A percentile compares a stretch with the other conserved stretches of the same genome.
Evolutionary conservation across 108 stramenopile species (phyloP).

Genomic region (Fistulifera pelliculosa): DNA sequence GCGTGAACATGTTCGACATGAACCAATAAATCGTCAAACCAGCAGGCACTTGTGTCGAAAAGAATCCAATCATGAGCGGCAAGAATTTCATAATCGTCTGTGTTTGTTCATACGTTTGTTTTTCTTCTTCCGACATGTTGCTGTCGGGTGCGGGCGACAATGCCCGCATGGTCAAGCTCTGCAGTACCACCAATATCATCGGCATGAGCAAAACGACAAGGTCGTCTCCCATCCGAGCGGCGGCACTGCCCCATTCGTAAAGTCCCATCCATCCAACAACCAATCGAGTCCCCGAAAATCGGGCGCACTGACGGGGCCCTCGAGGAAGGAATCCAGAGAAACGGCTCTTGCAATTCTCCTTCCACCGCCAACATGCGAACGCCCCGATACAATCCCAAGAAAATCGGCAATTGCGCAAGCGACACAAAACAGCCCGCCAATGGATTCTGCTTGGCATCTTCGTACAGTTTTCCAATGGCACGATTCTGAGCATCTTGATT

Average conservation of each 20-base stretch:
- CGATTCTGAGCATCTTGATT: constrained; percentile 82
- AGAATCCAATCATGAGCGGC: constrained; percentile 91
- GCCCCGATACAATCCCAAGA: constrained; percentile 88
- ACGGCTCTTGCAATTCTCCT: constrained; percentile 80
- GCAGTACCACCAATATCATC: constrained; percentile 75
- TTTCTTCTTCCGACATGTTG: constrained; percentile 50
- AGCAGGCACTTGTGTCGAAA: constrained; percentile 92
- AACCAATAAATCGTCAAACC: constrained; percentile 95
- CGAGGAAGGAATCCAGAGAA: constrained; percentile 91
- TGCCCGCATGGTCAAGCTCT: constrained; percentile 79
- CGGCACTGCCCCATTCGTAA: constrained; percentile 35
- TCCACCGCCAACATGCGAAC: constrained; percentile 80
- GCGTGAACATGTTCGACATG: constrained; percentile 82
- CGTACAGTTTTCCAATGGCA: constrained; percentile 83
- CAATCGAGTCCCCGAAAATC: constrained; percentile 78
- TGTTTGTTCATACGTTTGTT: constrained; percentile 48
- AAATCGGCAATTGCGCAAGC: constrained; percentile 87
- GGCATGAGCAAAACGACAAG: constrained; percentile 88
- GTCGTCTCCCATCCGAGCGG: constrained; percentile 90
- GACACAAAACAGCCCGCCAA: constrained; percentile 86
- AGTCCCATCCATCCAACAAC: constrained; percentile 58
- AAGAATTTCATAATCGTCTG: constrained; percentile 81
- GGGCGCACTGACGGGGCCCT: constrained; percentile 84
- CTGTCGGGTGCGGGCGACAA: constrained; percentile 71
- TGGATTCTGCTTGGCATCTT: constrained; percentile 91